Conservation (phyloP, 2,329 filamentous ascomycete species). For the Cladosporium sp. region DNA sequence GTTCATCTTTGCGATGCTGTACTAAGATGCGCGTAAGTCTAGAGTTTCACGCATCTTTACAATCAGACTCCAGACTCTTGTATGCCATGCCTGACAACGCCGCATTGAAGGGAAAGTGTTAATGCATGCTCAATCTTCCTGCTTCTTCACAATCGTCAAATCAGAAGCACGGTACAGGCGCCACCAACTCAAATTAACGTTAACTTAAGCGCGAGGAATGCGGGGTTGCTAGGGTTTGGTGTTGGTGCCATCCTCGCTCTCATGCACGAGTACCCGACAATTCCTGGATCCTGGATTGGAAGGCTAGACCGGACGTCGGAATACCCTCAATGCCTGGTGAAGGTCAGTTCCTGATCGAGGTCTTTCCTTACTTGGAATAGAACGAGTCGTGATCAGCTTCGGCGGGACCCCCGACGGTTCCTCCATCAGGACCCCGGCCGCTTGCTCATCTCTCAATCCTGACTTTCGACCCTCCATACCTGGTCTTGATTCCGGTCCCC, state of each 20-base stretch:
- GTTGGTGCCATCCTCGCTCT: not conserved
- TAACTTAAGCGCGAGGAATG: too few relatives aligned
- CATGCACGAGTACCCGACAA: not conserved
- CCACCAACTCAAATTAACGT: too few relatives aligned
- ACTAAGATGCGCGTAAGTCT: not conserved
- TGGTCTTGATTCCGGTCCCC: not conserved
- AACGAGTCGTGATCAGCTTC: not conserved
- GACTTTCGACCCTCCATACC: not conserved
- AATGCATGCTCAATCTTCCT: too few relatives aligned
- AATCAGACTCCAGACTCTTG: not conserved
- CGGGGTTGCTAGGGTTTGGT: not conserved
- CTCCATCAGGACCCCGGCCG: not conserved
- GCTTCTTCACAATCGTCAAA: too few relatives aligned
- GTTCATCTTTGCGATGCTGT: not conserved
- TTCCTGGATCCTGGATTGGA: slow-evolving; percentile 4
- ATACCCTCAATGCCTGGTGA: not conserved
- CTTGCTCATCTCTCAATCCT: not conserved
- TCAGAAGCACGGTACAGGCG: too few relatives aligned
- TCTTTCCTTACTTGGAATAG: not conserved
- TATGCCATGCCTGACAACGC: too few relatives aligned
- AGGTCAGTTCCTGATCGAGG: not conserved
- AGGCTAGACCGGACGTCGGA: not conserved
- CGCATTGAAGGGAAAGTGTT: not conserved
- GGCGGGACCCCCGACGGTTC: not conserved
- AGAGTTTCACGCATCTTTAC: not conserved